Conservation (phyloP, 1,284 basidiomycete species). For the Ustilago esculenta region DNA sequence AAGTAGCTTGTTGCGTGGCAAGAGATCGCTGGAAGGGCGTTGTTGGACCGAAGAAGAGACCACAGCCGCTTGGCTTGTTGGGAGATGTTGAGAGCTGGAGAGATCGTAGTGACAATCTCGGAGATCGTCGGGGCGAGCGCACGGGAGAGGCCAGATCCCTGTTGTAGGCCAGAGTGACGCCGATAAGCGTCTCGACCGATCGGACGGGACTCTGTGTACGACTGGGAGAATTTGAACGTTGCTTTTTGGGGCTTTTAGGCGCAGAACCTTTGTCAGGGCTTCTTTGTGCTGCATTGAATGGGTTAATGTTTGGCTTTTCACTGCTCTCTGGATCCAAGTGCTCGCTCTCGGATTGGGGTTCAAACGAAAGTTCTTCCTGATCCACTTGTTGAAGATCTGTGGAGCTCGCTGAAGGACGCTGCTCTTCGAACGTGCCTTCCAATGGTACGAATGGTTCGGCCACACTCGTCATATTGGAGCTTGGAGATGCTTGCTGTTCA, state of each 20-base stretch:
- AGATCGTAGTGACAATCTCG: slow-evolving; percentile 29
- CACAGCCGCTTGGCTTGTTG: slow-evolving; percentile 5
- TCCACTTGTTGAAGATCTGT: too few relatives aligned
- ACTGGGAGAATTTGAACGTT: slow-evolving; percentile 5
- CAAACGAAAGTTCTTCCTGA: too few relatives aligned
- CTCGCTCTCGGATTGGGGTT: not conserved
- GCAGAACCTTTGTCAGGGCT: not conserved
- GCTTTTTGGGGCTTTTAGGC: slow-evolving; percentile 21
- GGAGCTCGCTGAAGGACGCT: too few relatives aligned
- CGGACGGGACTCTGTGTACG: slow-evolving; percentile 29
- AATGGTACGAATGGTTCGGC: too few relatives aligned
- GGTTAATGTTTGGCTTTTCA: slow-evolving; percentile 1
- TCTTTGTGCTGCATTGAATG: slow-evolving; percentile 5
- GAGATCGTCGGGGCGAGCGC: slow-evolving; percentile 33
- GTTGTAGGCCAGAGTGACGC: slow-evolving; percentile 27
- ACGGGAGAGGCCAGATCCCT: slow-evolving; percentile 21
- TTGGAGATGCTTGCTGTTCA: not conserved
- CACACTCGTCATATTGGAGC: not conserved
- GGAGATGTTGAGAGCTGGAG: slow-evolving; percentile 31
- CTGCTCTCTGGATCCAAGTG: not conserved
- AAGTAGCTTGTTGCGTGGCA: slow-evolving; percentile 1
- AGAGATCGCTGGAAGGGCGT: slow-evolving; percentile 19
- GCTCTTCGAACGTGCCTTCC: too few relatives aligned
- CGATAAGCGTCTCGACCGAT: slow-evolving; percentile 39
- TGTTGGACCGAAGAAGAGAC: slow-evolving; percentile 13